Evolutionary conservation across 306 rosid genomes (phyloP), one percentile per base, ranked within the genome.

Genomic region (Canavalia gladiata): DNA sequence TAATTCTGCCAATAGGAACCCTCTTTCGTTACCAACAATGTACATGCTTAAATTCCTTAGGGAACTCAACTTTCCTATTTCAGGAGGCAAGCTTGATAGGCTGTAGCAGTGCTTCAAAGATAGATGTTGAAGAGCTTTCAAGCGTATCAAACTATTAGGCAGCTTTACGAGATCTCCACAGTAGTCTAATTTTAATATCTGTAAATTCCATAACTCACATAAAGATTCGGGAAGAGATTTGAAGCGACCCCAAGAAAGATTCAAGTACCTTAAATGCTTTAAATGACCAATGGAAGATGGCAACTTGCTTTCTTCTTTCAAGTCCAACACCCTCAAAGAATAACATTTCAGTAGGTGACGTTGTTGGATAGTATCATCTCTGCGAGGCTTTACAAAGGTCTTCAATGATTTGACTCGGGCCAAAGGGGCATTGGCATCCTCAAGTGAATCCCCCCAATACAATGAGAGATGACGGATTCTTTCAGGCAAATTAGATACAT

Each of bases 1-100:
- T 5, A 84, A 39, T 68, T 85, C 82, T 76, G 10, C 35, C 59
- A 80, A 64, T 7, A 5, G 42, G 46, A 59, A 81, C 54, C 88
- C 88, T 31, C 3, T 62, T 37, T 35, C 2, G 2, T 42, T 28
- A 3, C 88, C 77, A 46, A 85, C 80, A 18, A 76, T 0, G 4
- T 60, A 81, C 1, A 1, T 13, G 42, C 10, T 37, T 42, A 85
- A 76, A n/a, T 33, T 81, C 49, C 8, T 76, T 0, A 85, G 28
- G 37, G 31, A 71, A 55, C 41, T 66, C 58, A 84, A 30, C 39
- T 39, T 34, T 31, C 81, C 77, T 3, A 78, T 63, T 0, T 18
- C 5, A 1, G 28, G 70, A 0, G 81, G 49, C 71, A 78, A 7
- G 8, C 28, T 46, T 6, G 58, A 72, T 28, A 78, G 37, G 0